Conservation (phyloP, 2,329 filamentous ascomycete species). For the Aspergillus tamarii region DNA sequence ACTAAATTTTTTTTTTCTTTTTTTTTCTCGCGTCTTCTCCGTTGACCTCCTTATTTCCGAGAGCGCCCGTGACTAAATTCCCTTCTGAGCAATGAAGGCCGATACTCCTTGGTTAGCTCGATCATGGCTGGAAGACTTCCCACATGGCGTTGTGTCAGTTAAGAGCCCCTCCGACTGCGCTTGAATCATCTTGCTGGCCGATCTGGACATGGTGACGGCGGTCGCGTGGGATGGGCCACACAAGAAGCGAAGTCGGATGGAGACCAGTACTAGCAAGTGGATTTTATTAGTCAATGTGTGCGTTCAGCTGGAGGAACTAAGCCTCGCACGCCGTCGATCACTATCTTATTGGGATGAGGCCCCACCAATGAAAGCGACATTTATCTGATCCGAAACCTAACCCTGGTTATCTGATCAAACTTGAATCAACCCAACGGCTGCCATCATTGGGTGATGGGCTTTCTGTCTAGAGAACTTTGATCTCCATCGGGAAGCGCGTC, state of each 20-base stretch:
- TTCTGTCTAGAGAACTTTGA: not conserved
- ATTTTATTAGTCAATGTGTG: not conserved
- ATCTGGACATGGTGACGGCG: not conserved
- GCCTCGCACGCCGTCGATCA: not conserved
- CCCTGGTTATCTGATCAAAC: slow-evolving; percentile 2
- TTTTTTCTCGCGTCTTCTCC: not conserved
- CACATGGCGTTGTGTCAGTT: not conserved
- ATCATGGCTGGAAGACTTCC: not conserved
- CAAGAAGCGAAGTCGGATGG: slow-evolving; percentile 2
- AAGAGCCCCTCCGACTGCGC: not conserved
- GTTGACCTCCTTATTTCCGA: not conserved
- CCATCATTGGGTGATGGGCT: not conserved
- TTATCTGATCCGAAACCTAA: slow-evolving; percentile 6
- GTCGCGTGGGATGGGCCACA: slow-evolving; percentile 1
- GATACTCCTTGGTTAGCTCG: not conserved
- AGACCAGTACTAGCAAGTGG: not conserved
- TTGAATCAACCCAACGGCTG: not conserved
- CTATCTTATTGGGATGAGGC: not conserved
- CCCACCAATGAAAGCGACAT: slow-evolving; percentile 1
- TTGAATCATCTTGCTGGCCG: not conserved
- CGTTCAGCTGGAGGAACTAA: not conserved
- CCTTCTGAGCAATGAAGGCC: not conserved
- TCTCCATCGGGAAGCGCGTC: slow-evolving; percentile 4
- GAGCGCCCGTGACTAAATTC: not conserved
- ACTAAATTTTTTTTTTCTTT: not conserved